Percentiles rank a stretch among this genome's conserved stretches.
Conservation (phyloP, 352 stramenopile species). For the Lagenidium giganteum region DNA sequence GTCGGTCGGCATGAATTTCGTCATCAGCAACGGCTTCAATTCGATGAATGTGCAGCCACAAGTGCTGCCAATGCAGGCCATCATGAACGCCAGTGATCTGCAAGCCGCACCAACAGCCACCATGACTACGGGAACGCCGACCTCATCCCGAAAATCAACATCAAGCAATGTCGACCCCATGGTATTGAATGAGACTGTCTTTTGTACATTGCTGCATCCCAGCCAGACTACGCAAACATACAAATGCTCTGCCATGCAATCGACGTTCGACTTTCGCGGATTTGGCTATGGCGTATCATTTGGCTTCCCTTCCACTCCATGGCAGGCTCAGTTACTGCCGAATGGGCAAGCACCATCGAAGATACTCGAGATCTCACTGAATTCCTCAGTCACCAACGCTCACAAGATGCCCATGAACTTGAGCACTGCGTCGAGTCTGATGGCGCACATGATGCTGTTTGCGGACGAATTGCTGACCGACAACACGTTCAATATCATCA, state of each 20-base stretch:
- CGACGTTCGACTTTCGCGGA: too few species aligned
- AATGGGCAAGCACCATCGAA: neutral
- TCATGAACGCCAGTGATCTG: constrained; percentile 5
- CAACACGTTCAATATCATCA: too few species aligned
- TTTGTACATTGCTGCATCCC: too few species aligned
- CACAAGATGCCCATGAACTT: constrained; percentile 5
- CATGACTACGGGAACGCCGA: too few species aligned
- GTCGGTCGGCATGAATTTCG: constrained; percentile 6
- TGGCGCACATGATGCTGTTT: too few species aligned
- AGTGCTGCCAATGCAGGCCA: neutral
- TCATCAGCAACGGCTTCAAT: constrained; percentile 20
- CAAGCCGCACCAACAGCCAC: neutral
- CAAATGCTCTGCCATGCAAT: too few species aligned
- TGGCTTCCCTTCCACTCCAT: constrained; percentile 8
- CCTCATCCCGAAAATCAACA: too few species aligned
- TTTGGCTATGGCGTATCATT: too few species aligned
- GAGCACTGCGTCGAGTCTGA: constrained; percentile 7
- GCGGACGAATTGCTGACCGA: too few species aligned
- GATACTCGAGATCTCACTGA: constrained; percentile 1
- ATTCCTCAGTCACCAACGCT: neutral
- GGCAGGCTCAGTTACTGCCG: constrained; percentile 10
- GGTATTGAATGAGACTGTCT: too few species aligned
- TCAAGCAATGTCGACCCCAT: too few species aligned
- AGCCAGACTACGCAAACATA: too few species aligned
- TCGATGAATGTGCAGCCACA: constrained; percentile 21